Evolutionary conservation across 371 early-diverging fungal species (phyloP), one percentile per base, ranked within the genome.

Genomic region (Mucor piriformis): DNA sequence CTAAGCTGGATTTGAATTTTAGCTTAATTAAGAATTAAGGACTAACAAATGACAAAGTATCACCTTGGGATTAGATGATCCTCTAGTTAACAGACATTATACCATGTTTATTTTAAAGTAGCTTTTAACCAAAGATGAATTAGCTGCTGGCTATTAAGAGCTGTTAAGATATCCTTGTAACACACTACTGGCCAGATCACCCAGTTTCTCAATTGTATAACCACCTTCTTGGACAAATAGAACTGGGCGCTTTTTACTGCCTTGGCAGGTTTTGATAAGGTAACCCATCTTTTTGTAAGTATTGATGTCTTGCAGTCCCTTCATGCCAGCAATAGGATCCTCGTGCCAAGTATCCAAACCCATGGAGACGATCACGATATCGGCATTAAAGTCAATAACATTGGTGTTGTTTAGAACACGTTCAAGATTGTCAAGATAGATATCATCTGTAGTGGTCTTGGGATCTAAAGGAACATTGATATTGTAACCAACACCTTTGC

Each of bases 191-290:
- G 86, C 87, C 51, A 87, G 79, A n/a, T 67, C 44, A 3, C 88
- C 88, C 35, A 90, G 56, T 32, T 72, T 77, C 23, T 79, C 81
- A 3, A 88, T 55, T 23, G 78, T 82, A 53, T 88, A 88, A 10
- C 89, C 90, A 11, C 91, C 91, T 64, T 91, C 89, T 73, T 88
- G 87, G 1, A 91, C 84, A 78, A 91, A 91, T 48, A 91, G 55
- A 0, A 85, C 81, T 3, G 85, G 86, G 13, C 71, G 59, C 0
- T 69, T 64, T 23, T 69, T 67, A 11, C 70, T 66, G 2, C 67
- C 57, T 20, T 29, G 24, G 3, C 58, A 34, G 6, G 51, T 61
- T 16, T 76, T 79, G 20, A 88, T 69, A 13, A 76, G 35, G 11
- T 59, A 40, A 2, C 88, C 87, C 25, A 89, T 87, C 37, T 71